These are phyloP conservation scores for Paecilomyces sp. DNA, from an alignment of 2,329 filamentous ascomycete species.

Conservation along the genomic window DNA sequence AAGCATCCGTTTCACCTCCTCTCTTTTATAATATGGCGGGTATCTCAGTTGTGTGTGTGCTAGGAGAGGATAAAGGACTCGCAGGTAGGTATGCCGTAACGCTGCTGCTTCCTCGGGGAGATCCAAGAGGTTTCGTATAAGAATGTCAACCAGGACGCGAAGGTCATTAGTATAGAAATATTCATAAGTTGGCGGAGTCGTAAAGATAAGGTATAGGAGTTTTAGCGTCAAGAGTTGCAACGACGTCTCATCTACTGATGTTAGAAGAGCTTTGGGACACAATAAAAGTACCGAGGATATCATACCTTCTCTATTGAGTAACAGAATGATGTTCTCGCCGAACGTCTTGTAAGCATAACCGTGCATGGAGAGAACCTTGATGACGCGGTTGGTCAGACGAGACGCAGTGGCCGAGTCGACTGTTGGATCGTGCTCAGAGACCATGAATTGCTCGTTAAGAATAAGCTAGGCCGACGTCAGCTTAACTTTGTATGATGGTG, in stretches of 20 bases:
- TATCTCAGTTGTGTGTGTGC: constrained; percentile 84
- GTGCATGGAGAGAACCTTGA: constrained; percentile 79
- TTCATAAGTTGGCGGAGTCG: constrained; percentile 82
- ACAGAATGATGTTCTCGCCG: constrained; percentile 91
- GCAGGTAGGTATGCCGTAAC: constrained; percentile 86
- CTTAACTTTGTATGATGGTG: not conserved
- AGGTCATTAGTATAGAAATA: constrained; percentile 99
- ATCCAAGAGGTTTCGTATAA: constrained; percentile 94
- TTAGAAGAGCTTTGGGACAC: constrained; percentile 8
- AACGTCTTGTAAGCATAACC: constrained; percentile 85
- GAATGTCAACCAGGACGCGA: constrained; percentile 87
- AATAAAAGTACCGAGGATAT: not conserved
- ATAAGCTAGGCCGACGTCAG: constrained; percentile 58
- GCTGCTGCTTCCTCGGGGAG: constrained; percentile 69
- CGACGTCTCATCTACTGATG: constrained; percentile 64
- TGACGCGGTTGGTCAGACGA: constrained; percentile 79
- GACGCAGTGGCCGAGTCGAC: constrained; percentile 30
- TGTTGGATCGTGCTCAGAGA: constrained; percentile 54
- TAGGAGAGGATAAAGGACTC: constrained; percentile 83
- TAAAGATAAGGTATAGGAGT: constrained; percentile 90
- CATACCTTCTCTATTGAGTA: constrained; percentile 79
- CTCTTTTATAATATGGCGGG: constrained; percentile 83
- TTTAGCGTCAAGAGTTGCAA: constrained; percentile 95
- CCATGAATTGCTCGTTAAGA: constrained; percentile 97
- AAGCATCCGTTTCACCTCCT: constrained; percentile 73